Conservation (phyloP, 148 eudicot species). For the Dysphania ambrosioides region DNA sequence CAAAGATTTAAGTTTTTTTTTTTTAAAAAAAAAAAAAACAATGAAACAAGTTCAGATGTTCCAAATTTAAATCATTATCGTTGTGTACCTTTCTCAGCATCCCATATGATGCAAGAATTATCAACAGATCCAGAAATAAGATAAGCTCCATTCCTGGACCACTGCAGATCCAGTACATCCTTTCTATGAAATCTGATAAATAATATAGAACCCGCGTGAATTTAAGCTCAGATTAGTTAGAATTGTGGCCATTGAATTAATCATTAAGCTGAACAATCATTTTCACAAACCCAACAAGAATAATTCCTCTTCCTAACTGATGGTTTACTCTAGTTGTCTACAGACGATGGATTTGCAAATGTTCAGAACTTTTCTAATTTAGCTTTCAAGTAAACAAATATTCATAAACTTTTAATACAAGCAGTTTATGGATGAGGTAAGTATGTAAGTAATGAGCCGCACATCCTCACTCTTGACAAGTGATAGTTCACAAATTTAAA, state of each 20-base stretch:
- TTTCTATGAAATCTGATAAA: constrained; percentile 78
- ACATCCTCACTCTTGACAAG: neutral
- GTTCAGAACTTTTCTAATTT: neutral
- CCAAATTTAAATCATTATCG: neutral
- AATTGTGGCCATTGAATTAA: neutral
- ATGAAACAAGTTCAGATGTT: neutral
- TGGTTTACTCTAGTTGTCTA: neutral
- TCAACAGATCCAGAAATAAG: constrained; percentile 96
- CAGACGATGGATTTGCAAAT: neutral
- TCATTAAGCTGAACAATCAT: neutral
- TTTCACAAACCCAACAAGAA: neutral
- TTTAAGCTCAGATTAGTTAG: neutral
- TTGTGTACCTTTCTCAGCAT: constrained; percentile 66
- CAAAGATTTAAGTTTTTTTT: constrained; percentile 7
- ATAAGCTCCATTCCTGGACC: constrained; percentile 88
- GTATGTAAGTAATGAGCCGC: neutral
- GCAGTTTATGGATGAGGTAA: neutral
- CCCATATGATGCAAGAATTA: constrained; percentile 97
- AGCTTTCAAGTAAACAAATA: neutral
- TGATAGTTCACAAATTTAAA: neutral
- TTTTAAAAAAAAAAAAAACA: no score
- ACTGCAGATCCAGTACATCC: constrained; percentile 90
- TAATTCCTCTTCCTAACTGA: neutral
- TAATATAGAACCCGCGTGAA: neutral
- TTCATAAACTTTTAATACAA: constrained; percentile 1